Evolutionary conservation across 768 basidiomycete species (phyloP).

Genomic region (Russula sp.): DNA sequence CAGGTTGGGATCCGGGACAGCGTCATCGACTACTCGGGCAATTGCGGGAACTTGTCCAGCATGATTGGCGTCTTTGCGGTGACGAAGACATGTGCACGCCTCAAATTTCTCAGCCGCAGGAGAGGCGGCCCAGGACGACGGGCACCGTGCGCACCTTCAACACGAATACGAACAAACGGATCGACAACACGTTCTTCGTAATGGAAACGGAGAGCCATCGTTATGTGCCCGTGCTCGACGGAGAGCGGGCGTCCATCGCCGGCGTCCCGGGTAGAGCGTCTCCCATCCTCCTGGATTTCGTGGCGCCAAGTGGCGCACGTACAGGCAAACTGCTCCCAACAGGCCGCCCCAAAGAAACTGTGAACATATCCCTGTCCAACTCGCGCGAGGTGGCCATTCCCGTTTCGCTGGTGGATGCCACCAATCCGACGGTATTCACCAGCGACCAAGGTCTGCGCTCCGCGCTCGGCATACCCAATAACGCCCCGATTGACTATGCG

Average conservation of each 20-base stretch:
- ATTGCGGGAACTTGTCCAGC: constrained; percentile 72
- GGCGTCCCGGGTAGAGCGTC: constrained; percentile 68
- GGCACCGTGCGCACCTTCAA: constrained; percentile 60
- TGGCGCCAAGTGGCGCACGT: constrained; percentile 62
- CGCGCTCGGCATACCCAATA: constrained; percentile 38
- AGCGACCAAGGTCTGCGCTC: constrained; percentile 42
- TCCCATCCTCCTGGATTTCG: constrained; percentile 61
- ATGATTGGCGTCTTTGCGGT: constrained; percentile 73
- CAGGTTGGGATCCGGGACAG: constrained; percentile 54
- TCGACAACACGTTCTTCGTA: constrained; percentile 70
- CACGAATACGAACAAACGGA: constrained; percentile 66
- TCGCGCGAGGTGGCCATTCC: constrained; percentile 32
- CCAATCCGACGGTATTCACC: constrained; percentile 73
- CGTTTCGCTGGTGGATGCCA: constrained; percentile 65
- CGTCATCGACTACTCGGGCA: constrained; percentile 64
- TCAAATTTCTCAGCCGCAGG: constrained; percentile 20
- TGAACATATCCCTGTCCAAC: constrained; percentile 38
- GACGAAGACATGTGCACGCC: constrained; percentile 56
- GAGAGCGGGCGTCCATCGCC: constrained; percentile 55
- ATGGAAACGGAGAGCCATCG: constrained; percentile 11
- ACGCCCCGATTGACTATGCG: constrained; percentile 31
- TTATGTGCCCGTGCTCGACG: constrained; percentile 42
- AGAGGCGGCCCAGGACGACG: constrained; percentile 6
- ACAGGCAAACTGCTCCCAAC: constrained; percentile 72
- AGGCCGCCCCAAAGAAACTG: constrained; percentile 46